phyloP scores from a whole-genome alignment of 495 filamentous ascomycete genomes.

The Neurospora sp. region DNA sequence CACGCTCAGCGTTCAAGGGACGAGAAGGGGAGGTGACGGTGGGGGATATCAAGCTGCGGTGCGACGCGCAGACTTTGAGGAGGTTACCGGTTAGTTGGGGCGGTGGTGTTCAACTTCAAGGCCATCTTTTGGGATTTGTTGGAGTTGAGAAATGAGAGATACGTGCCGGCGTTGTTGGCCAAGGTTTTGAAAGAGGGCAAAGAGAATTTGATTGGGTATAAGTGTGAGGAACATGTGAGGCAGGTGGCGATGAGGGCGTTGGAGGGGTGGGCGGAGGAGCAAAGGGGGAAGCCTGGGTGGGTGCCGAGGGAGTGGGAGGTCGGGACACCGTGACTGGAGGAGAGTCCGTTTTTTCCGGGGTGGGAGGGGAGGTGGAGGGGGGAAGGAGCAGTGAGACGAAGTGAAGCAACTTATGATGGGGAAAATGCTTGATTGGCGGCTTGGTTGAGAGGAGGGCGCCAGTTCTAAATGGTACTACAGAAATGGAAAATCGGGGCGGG shows the following conservation, averaged over 20 bases:
- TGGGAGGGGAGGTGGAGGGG: constrained; percentile 79
- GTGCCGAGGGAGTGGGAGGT: constrained; percentile 58
- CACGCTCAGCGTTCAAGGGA: constrained; percentile 9
- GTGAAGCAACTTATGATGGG: too few relatives aligned
- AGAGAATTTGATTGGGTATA: constrained; percentile 67
- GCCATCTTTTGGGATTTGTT: constrained; percentile 70
- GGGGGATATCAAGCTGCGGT: constrained; percentile 61
- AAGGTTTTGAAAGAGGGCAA: constrained; percentile 68
- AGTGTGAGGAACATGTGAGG: constrained; percentile 76
- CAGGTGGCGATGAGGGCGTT: constrained; percentile 62
- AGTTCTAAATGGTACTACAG: too few relatives aligned
- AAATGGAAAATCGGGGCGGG: too few relatives aligned
- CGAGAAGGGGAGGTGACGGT: constrained; percentile 35
- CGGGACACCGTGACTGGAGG: constrained; percentile 65
- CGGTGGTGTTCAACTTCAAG: constrained; percentile 85
- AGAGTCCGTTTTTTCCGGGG: constrained; percentile 70
- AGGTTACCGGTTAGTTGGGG: constrained; percentile 64
- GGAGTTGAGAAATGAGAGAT: constrained; percentile 65
- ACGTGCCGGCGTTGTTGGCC: constrained; percentile 55
- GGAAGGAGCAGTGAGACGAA: too few relatives aligned
- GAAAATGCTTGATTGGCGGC: too few relatives aligned
- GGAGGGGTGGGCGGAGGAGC: constrained; percentile 58
- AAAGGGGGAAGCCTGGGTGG: constrained; percentile 52
- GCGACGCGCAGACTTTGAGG: constrained; percentile 87
- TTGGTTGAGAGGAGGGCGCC: too few relatives aligned